phyloP scores from a whole-genome alignment of 2,329 filamentous ascomycete genomes.

The Colletotrichum destructivum region DNA sequence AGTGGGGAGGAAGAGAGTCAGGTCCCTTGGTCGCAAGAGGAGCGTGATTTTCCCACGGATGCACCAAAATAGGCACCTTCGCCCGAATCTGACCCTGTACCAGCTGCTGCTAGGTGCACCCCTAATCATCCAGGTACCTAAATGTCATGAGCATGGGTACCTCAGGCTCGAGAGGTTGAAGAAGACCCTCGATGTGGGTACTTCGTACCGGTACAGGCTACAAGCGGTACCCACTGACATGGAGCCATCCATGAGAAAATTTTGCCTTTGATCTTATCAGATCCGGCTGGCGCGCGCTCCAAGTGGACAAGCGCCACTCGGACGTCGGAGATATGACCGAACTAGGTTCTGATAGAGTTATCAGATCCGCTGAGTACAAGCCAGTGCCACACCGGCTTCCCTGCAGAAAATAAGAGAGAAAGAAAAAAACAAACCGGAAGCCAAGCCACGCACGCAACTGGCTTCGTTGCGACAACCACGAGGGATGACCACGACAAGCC shows the following conservation, averaged over 20 bases:
- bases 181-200: background rate
- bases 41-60: slow-evolving; percentile 6
- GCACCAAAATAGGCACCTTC: slow-evolving; percentile 25
- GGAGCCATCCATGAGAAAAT: slow-evolving; percentile 17
- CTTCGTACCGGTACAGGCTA: background rate
- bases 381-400: slow-evolving; percentile 20
- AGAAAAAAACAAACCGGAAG: background rate
- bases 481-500: background rate
- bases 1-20: slow-evolving; percentile 19
- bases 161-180: slow-evolving; percentile 5
- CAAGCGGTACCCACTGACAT: background rate
- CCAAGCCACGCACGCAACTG: slow-evolving; percentile 8
- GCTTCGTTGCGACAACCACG: background rate
- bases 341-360: slow-evolving; percentile 51
- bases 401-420: slow-evolving; percentile 11
- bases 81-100: slow-evolving; percentile 33
- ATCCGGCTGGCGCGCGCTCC: slow-evolving; percentile 15
- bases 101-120: slow-evolving; percentile 5
- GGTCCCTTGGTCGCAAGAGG: slow-evolving; percentile 13
- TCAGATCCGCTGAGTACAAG: slow-evolving; percentile 51
- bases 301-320: background rate
- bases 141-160: background rate
- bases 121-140: background rate
- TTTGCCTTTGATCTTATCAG: slow-evolving; percentile 38
- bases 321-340: slow-evolving; percentile 25